Evolutionary conservation across 805 yeast species (phyloP), one percentile per base, ranked within the genome.

Genomic region (Maudiozyma serrabonitensis): DNA sequence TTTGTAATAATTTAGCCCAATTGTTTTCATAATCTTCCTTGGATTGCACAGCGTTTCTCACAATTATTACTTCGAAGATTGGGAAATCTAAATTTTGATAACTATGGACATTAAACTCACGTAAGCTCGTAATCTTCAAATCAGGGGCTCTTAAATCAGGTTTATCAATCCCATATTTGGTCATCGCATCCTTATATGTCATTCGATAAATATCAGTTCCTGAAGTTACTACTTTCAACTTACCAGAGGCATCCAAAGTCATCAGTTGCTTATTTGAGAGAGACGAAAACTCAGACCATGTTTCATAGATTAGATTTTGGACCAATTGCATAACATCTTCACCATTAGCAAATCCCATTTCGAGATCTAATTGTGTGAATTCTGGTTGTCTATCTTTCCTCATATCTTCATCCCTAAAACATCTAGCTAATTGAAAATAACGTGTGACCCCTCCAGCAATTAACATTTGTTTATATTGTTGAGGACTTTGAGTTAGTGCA

Each of bases 401-500:
- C 50, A 93, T 74, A 68, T 93, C 98, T 65, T 93, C 99, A 64
- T 93, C 99, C 55, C 99, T 75, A 64, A 93, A 93, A 64, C 99
- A 93, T 60, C 79, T 82, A 3, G 99, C 98, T 39, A 93, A 72
- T 68, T 93, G 99, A 66, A 79, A 93, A 66, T 93, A 93, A 45
- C 79, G 75, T 46, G 84, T 75, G 39, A 93, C 79, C 1, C 99
- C 99, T 40, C 95, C 83, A 1, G 97, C 95, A 89, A 93, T 93
- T 34, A 93, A 70, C 40, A 93, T 71, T 67, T 93, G 99, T 62
- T 93, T 93, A 63, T 91, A 93, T 63, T 93, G 99, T 63, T 93
- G 99, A 0, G 99, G 99, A 15, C 96, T 87, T 65, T 93, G 99
- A 0, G 98, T 97, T 28, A 93, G 72, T 0, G 99, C 97, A 64